Conservation (phyloP, 1,139 yeast genomes). For the Pichia sp. region DNA sequence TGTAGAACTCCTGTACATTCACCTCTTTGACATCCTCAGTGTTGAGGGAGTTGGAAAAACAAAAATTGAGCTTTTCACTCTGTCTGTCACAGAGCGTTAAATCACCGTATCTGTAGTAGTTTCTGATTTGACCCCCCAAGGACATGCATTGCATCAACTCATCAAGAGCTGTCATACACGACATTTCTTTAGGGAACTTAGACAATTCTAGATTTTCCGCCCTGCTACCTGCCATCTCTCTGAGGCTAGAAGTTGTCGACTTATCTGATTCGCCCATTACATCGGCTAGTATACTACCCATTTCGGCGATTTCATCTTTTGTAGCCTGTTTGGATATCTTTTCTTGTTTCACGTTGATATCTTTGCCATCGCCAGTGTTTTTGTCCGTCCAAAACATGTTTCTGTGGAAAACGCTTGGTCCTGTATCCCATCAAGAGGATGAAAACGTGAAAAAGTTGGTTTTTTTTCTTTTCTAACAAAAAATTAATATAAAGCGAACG, state of each 20-base stretch:
- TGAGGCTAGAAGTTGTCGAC: constrained; percentile 6
- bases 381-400: too few relatives aligned
- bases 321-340: too few relatives aligned
- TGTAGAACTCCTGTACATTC: constrained; percentile 65
- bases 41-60: constrained; percentile 50
- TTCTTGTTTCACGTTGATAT: too few relatives aligned
- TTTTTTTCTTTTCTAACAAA: too few relatives aligned
- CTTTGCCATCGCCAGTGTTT: too few relatives aligned
- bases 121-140: constrained; percentile 78
- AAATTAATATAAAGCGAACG: too few relatives aligned
- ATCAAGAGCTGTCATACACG: constrained; percentile 76
- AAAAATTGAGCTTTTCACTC: constrained; percentile 72
- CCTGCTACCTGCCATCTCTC: constrained; percentile 21
- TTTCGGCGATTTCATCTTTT: too few relatives aligned
- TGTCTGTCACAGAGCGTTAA: constrained; percentile 64
- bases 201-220: constrained; percentile 19
- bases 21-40: constrained; percentile 40
- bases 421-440: too few relatives aligned
- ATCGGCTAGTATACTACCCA: too few relatives aligned
- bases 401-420: too few relatives aligned
- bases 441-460: too few relatives aligned
- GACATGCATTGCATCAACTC: constrained; percentile 82
- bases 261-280: too few relatives aligned
- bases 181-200: constrained; percentile 40
- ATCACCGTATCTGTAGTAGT: constrained; percentile 76